Base-by-base conservation (phyloP, 176 grass and related monocot species). In the Poa pratensis region DNA sequence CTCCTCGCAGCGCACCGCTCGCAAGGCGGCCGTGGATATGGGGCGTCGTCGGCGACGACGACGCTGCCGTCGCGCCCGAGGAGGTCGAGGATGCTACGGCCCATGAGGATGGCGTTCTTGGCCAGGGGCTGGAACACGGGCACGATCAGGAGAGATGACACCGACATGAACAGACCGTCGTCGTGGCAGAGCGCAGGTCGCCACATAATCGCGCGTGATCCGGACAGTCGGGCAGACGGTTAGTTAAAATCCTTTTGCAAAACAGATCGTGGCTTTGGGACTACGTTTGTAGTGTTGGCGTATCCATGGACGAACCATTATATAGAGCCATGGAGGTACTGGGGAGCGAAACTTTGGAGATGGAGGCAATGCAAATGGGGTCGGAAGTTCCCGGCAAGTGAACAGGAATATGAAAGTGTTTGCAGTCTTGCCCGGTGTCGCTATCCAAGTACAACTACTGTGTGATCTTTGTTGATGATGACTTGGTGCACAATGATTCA, bases 131-230 rank as follows among this genome's bases (percentile, higher is more conserved):
- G 24, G 46, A 79, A 23, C 22, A 73, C 65, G 35, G 80, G 16
- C 89, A 48, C 30, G 89, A 87, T 84, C 89, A 90, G 85, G 75
- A 87, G 13, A 87, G 89, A 87, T 32, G 84, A 87, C 80, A 90
- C 80, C 89, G 84, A 79, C 80, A 75, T 6, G 67, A 80, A 3
- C 42, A 71, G 45, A 14, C 79, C 19, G 42, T 59, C 9, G 18
- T 66, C 42, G 6, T 45, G 11, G 45, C 9, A 46, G 45, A 43
- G 42, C 42, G 45, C 45, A 46, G 45, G 45, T 46, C 45, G 11
- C 45, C 45, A 46, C 43, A 11, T 45, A 9, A 2, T 45, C 42
- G 43, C 9, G 39, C 8, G 39, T 40, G 39, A 40, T 40, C 39
- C 39, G 39, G 39, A 40, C 39, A 40, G 30, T n/a, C n/a, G n/a